These are phyloP conservation scores for Plasmodiophora brassicae DNA, from an alignment of 208 protist genomes.

Conservation along the genomic window DNA sequence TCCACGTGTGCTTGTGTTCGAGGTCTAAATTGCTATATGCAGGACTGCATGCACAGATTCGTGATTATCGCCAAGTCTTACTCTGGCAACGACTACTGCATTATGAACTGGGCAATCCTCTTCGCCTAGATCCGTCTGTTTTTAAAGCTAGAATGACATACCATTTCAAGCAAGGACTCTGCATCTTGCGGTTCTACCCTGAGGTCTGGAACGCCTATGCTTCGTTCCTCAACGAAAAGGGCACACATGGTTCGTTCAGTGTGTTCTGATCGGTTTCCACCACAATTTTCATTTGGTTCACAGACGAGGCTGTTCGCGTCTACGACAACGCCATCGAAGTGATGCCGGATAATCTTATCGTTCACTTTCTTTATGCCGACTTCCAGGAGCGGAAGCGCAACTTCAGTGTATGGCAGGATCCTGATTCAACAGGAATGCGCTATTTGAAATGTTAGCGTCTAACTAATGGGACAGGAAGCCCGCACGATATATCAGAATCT, in stretches of 20 bases:
- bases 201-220: constrained; percentile 21
- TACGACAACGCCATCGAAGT: not conserved
- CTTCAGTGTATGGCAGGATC: not conserved
- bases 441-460: not conserved
- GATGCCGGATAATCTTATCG: not conserved
- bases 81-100: not conserved
- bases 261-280: not conserved
- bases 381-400: constrained; percentile 20
- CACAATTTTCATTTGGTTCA: not conserved
- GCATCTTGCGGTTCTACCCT: not conserved
- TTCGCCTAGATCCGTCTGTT: not conserved
- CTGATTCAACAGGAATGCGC: not conserved
- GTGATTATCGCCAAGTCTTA: not conserved
- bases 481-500: constrained; percentile 19
- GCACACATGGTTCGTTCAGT: not conserved
- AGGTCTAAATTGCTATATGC: no score
- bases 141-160: not conserved
- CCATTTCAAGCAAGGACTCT: not conserved
- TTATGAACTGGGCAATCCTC: constrained; percentile 6
- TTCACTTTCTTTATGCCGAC: constrained; percentile 16
- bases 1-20: not conserved
- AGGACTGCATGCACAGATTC: not conserved
- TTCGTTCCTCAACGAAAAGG: not conserved
- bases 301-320: not conserved
- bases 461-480: not conserved